Percentiles rank a stretch among this genome's conserved stretches.
Conservation (phyloP, 1,139 yeast species). For the Hansenula sp. region DNA sequence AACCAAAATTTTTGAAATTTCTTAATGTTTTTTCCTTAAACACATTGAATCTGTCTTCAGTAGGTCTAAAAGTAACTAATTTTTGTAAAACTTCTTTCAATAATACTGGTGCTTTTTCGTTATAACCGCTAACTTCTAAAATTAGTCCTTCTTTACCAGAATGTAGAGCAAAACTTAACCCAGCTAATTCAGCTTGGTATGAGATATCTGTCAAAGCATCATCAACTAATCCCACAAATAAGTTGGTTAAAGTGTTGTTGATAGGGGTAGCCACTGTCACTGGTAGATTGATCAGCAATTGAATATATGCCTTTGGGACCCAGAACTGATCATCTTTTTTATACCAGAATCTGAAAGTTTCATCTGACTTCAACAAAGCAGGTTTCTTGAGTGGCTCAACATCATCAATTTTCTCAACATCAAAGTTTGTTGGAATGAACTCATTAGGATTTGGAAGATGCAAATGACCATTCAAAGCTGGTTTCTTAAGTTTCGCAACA, state of each 20-base stretch:
- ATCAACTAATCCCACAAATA: slow-evolving; percentile 65
- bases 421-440: slow-evolving; percentile 77
- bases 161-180: slow-evolving; percentile 54
- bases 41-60: slow-evolving; percentile 55
- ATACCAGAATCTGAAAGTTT: slow-evolving; percentile 64
- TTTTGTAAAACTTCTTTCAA: slow-evolving; percentile 55
- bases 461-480: slow-evolving; percentile 36
- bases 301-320: slow-evolving; percentile 80
- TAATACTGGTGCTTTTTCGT: slow-evolving; percentile 68
- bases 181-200: slow-evolving; percentile 84
- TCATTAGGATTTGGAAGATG: slow-evolving; percentile 68
- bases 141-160: slow-evolving; percentile 69
- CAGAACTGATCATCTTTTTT: slow-evolving; percentile 87
- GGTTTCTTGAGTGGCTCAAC: slow-evolving; percentile 41
- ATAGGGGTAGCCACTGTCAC: slow-evolving; percentile 52
- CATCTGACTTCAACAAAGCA: slow-evolving; percentile 36
- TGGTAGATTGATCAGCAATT: slow-evolving; percentile 64
- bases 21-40: slow-evolving; percentile 61
- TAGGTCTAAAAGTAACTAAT: slow-evolving; percentile 48
- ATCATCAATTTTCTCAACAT: slow-evolving; percentile 43
- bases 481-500: slow-evolving; percentile 28
- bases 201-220: slow-evolving; percentile 74
- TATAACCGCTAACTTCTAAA: slow-evolving; percentile 71
- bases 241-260: slow-evolving; percentile 50
- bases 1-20: slow-evolving; percentile 67